These are phyloP conservation scores for Tetrastigma voinierianum DNA, from an alignment of 164 flowering plant genomes.

Conservation along the genomic window DNA sequence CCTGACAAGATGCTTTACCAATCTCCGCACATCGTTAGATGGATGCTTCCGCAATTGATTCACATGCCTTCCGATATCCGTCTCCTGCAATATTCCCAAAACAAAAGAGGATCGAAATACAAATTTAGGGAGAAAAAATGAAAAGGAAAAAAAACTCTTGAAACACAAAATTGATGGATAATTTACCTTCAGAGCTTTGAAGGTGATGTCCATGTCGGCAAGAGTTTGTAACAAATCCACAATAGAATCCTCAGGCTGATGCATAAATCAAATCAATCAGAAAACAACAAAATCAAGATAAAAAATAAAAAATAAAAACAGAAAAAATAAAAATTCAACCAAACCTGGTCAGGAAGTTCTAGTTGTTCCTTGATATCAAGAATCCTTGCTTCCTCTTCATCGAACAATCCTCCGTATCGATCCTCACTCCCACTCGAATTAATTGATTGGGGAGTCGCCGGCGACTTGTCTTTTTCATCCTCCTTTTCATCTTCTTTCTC, in stretches of 20 bases:
- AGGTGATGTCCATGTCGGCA: constrained; percentile 94
- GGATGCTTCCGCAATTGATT: constrained; percentile 70
- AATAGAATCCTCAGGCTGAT: constrained; percentile 67
- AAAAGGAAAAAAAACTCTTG: background rate
- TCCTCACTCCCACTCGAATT: constrained; percentile 25
- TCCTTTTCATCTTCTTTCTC: constrained; percentile 18
- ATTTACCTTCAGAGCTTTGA: constrained; percentile 77
- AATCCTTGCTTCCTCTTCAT: constrained; percentile 66
- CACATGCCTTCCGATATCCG: constrained; percentile 89
- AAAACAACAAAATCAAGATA: background rate
- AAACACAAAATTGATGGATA: background rate
- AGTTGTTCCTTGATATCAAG: constrained; percentile 68
- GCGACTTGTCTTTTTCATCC: constrained; percentile 14
- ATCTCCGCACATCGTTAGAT: constrained; percentile 61
- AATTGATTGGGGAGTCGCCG: no score
- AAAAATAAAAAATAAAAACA: constrained; percentile 2
- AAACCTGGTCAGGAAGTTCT: constrained; percentile 84
- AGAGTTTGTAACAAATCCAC: constrained; percentile 70
- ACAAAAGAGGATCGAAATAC: background rate
- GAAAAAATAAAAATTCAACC: background rate
- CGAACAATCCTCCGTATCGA: constrained; percentile 46
- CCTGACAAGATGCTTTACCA: constrained; percentile 94
- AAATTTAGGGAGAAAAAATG: background rate
- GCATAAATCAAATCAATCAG: constrained; percentile 1
- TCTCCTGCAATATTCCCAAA: constrained; percentile 47